Evolutionary conservation across 2,329 filamentous ascomycete species (phyloP).

Genomic region (Neopestalotiopsis clavispora): DNA sequence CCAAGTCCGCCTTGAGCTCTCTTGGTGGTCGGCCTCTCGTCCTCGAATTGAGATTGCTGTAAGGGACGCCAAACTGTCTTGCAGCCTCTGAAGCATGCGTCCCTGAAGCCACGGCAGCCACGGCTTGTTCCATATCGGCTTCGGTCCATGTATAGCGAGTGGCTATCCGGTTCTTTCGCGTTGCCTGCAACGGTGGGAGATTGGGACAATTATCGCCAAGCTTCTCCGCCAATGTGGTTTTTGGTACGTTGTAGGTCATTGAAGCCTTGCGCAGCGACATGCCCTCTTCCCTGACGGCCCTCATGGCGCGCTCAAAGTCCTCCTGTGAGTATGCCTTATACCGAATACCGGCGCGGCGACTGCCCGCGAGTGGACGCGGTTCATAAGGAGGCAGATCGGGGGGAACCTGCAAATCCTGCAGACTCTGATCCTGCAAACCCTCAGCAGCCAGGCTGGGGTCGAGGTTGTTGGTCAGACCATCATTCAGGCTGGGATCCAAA

Average conservation of each 20-base stretch:
- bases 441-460: slow-evolving; percentile 1
- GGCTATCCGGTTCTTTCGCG: slow-evolving; percentile 18
- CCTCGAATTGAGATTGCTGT: slow-evolving; percentile 30
- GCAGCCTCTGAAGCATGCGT: slow-evolving; percentile 24
- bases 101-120: slow-evolving; percentile 25
- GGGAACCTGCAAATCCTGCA: not conserved
- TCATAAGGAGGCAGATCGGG: slow-evolving; percentile 6
- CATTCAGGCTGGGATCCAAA: slow-evolving; percentile 8
- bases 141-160: slow-evolving; percentile 26
- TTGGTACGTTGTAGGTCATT: slow-evolving; percentile 27
- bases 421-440: not conserved
- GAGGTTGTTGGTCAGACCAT: not conserved
- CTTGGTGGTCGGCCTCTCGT: slow-evolving; percentile 23
- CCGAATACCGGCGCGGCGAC: slow-evolving; percentile 24
- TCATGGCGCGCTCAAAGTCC: slow-evolving; percentile 24
- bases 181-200: slow-evolving; percentile 22
- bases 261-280: slow-evolving; percentile 30
- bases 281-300: slow-evolving; percentile 27
- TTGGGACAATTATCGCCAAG: slow-evolving; percentile 25
- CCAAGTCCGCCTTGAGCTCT: slow-evolving; percentile 27
- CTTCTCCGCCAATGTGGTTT: slow-evolving; percentile 28
- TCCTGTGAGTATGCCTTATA: slow-evolving; percentile 30
- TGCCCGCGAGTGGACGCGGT: slow-evolving; percentile 16
- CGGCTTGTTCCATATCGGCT: slow-evolving; percentile 27
- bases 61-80: slow-evolving; percentile 29